Conservation (phyloP, 2,329 filamentous ascomycete species). For the Monosporascus sp. region DNA sequence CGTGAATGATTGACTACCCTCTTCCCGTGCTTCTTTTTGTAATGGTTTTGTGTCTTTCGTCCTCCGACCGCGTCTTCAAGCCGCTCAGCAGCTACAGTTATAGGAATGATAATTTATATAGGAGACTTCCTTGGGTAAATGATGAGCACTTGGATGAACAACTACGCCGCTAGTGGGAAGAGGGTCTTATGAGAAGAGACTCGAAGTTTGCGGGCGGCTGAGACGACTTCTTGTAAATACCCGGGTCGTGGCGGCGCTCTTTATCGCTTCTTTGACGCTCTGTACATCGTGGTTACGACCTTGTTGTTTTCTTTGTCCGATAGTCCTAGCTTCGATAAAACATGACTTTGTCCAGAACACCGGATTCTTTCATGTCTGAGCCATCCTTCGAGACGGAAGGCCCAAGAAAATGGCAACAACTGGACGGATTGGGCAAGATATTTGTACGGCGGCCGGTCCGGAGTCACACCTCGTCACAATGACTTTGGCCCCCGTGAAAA, state of each 20-base stretch:
- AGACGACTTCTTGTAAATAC: constrained; percentile 24
- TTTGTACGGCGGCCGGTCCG: constrained; percentile 3
- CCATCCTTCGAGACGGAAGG: constrained; percentile 6
- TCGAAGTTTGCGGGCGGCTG: constrained; percentile 14
- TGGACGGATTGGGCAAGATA: constrained; percentile 2
- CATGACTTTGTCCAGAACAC: constrained; percentile 18
- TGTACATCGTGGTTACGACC: constrained; percentile 14
- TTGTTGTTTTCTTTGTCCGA: constrained; percentile 13
- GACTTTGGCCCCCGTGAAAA: constrained; percentile 2
- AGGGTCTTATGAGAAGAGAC: constrained; percentile 10
- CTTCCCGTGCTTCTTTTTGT: constrained; percentile 3
- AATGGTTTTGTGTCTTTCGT: constrained; percentile 9
- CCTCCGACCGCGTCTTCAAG: constrained; percentile 21
- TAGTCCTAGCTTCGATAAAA: constrained; percentile 12
- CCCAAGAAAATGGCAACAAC: constrained; percentile 5
- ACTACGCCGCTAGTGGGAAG: constrained; percentile 21
- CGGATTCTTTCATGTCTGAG: constrained; percentile 16
- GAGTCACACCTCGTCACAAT: constrained; percentile 9
- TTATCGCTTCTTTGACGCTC: constrained; percentile 18
- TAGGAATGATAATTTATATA: constrained; percentile 15
- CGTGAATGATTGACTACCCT: constrained; percentile 7
- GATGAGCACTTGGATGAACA: constrained; percentile 22
- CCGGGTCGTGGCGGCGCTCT: constrained; percentile 15
- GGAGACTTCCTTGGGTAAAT: constrained; percentile 13
- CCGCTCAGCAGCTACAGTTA: constrained; percentile 25